These are phyloP conservation scores for Candida loeiensis DNA, from an alignment of 805 yeast species.

Conservation along the genomic window DNA sequence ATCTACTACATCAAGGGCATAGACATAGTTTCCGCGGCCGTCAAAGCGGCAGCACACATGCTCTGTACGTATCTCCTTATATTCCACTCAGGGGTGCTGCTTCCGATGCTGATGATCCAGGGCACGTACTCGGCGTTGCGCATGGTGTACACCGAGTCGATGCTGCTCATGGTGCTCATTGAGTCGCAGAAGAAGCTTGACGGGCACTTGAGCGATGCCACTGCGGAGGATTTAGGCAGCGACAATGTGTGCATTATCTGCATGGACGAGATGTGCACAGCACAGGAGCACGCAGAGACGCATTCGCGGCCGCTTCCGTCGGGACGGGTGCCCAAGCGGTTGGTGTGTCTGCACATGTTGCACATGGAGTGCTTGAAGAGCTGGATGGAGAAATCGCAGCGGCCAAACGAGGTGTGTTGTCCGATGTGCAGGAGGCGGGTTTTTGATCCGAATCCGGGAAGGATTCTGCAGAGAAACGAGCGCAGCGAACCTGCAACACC, in stretches of 20 bases:
- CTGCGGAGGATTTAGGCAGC: constrained; percentile 52
- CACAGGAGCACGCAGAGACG: constrained; percentile 28
- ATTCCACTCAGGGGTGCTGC: constrained; percentile 27
- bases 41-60: constrained; percentile 28
- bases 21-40: constrained; percentile 48
- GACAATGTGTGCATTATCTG: constrained; percentile 81
- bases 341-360: constrained; percentile 81
- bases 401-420: constrained; percentile 56
- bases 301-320: constrained; percentile 21
- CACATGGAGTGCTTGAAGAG: constrained; percentile 87
- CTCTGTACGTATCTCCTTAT: constrained; percentile 34
- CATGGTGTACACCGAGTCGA: constrained; percentile 30
- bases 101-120: constrained; percentile 43
- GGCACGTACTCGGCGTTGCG: constrained; percentile 41
- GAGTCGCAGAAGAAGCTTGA: constrained; percentile 63
- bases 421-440: constrained; percentile 86
- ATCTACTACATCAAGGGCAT: constrained; percentile 54
- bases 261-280: constrained; percentile 77
- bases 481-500: too few species aligned
- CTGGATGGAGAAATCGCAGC: constrained; percentile 89
- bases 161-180: constrained; percentile 46
- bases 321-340: constrained; percentile 63
- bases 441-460: constrained; percentile 22
- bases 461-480: neutral
- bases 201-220: constrained; percentile 58